Conservation (phyloP, 2,329 filamentous ascomycete species). For the Aspergillus nomiae region DNA sequence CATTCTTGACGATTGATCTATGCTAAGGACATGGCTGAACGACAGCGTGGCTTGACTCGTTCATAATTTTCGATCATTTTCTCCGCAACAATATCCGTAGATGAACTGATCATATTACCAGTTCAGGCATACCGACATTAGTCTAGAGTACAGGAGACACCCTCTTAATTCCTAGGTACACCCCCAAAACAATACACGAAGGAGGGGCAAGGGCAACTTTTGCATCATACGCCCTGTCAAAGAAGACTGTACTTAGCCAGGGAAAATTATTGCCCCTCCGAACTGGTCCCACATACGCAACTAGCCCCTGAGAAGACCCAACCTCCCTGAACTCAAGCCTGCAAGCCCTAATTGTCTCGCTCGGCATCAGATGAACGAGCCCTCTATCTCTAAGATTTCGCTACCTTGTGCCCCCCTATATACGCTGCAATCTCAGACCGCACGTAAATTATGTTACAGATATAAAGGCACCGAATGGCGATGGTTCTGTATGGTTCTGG, state of each 20-base stretch:
- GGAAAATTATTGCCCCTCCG: not conserved
- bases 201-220: not conserved
- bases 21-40: too few relatives aligned
- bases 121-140: not conserved
- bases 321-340: not conserved
- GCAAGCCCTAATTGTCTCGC: not conserved
- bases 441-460: not conserved
- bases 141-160: not conserved
- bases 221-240: not conserved
- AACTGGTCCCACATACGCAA: not conserved
- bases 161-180: not conserved
- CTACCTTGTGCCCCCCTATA: not conserved
- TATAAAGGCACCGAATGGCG: not conserved
- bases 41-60: not conserved
- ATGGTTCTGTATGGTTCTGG: too few relatives aligned
- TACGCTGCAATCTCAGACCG: not conserved
- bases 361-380: not conserved
- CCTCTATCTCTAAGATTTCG: not conserved
- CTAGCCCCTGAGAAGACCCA: conserved; percentile 1
- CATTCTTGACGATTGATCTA: not conserved
- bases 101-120: not conserved
- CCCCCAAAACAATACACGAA: not conserved
- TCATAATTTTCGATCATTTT: not conserved
- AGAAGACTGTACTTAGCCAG: not conserved
- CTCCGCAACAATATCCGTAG: not conserved